phyloP scores from a whole-genome alignment of 108 stramenopile genomes.

The Schizochytrium sp. region DNA sequence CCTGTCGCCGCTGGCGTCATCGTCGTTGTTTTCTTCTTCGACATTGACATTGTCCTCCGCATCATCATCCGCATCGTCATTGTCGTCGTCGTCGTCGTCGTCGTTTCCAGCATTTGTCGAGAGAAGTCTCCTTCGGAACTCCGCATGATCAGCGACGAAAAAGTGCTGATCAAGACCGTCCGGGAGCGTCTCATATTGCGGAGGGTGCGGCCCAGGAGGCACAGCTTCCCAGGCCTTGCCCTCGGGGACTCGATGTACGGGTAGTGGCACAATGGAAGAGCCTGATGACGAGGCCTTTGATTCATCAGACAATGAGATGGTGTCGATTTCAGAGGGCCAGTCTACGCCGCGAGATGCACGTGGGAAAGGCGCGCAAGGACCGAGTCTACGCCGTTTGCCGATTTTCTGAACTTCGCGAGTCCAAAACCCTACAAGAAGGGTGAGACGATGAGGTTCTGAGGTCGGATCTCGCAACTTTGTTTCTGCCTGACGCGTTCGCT shows the following conservation, averaged over 20 bases:
- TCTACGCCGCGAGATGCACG: conserved; percentile 28
- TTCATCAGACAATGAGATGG: neutral
- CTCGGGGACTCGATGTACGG: neutral
- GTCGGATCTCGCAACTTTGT: neutral
- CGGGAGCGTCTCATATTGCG: neutral
- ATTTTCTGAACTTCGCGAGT: conserved; percentile 60
- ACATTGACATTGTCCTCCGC: no score
- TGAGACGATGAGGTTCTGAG: conserved; percentile 30
- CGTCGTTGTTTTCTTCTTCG: no score
- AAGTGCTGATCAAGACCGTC: neutral
- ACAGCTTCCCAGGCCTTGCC: neutral
- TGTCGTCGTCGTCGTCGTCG: no score
- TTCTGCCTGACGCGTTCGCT: neutral
- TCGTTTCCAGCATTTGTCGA: no score
- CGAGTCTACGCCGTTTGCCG: conserved; percentile 57
- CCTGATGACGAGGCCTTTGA: no score
- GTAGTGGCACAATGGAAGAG: neutral
- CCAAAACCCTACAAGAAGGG: conserved; percentile 82
- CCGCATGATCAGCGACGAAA: neutral
- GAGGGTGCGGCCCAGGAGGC: neutral
- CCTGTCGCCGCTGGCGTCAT: no score
- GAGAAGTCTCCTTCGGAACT: no score
- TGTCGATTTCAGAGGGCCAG: neutral
- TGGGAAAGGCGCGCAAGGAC: conserved; percentile 72
- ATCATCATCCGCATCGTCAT: no score